Evolutionary conservation across 2,329 filamentous ascomycete genomes (phyloP), one percentile per base, ranked within the genome.

Genomic region (Apiospora sp.): DNA sequence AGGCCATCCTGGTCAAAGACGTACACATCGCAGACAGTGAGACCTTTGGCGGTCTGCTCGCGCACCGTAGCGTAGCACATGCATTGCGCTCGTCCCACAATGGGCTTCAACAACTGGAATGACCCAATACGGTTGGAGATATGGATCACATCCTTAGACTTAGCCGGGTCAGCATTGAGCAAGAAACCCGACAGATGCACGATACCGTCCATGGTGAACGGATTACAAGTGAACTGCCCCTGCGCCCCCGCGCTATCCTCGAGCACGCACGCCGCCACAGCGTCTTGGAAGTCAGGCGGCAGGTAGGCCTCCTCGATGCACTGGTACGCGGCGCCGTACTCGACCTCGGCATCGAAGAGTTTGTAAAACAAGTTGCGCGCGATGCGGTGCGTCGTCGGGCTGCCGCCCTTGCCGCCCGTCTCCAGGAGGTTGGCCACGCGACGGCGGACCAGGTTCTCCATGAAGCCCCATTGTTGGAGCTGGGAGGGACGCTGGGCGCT

Each of bases 251-350:
- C 13, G 41, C 67, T 68, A 41, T 24, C 27, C n/a, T 34, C 41
- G 12, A 68, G 41, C 41, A 68, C 67, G 41, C 67, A 68, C 41
- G 67, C 67, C 4, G 67, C 67, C 27, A 19, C 67, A 10, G 67
- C 41, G 41, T 68, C 67, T n/a, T 68, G 67, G 37, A 68, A 68
- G 67, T 68, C 67, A 2, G 67, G 41, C 41, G 67, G 67, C 41
- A 68, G 37, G 67, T 68, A 68, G 5, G 67, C 67, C 27, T 68
- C 67, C 67, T 68, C 67, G 44, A 68, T 68, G 67, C 67, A 68
- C 67, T 48, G 67, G 13, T 68, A 68, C 1, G 67, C n/a, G n/a
- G 27, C n/a, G 12, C 37, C 27, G 67, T 68, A 68, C 22, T 68
- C 37, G 41, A 68, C 67, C 41, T 68, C 67, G 41, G 67, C 67